Conservation (phyloP, 1,284 basidiomycete species). For the Austroboletus niveus region DNA sequence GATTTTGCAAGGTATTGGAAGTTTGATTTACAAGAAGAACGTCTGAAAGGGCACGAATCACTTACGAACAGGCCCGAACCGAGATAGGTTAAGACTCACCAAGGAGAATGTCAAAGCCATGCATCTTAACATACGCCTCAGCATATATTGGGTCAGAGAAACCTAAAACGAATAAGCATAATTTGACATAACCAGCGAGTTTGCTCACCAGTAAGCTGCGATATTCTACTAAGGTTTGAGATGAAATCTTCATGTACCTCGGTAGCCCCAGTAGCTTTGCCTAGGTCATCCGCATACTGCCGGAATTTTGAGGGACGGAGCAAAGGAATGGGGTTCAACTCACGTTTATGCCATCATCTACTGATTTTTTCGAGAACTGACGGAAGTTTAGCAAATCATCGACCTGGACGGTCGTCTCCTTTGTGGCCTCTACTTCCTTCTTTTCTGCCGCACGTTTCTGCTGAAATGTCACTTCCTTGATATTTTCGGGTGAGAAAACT, state of each 20-base stretch:
- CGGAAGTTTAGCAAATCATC: slow-evolving; percentile 93
- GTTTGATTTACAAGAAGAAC: slow-evolving; percentile 98
- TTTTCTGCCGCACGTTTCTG: slow-evolving; percentile 85
- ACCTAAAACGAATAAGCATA: slow-evolving; percentile 44
- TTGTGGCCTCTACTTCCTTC: slow-evolving; percentile 77
- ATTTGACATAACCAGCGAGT: not conserved
- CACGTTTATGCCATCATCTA: slow-evolving; percentile 80
- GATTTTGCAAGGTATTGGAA: slow-evolving; percentile 90
- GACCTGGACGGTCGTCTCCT: slow-evolving; percentile 79
- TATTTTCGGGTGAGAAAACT: not conserved
- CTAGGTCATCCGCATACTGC: slow-evolving; percentile 87
- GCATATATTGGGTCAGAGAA: slow-evolving; percentile 99
- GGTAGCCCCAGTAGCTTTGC: slow-evolving; percentile 83
- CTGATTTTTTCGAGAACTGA: slow-evolving; percentile 91
- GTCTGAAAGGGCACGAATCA: slow-evolving; percentile 46
- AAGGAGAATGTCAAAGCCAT: slow-evolving; percentile 96
- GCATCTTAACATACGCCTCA: slow-evolving; percentile 97
- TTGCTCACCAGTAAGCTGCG: slow-evolving; percentile 82
- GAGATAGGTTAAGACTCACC: slow-evolving; percentile 41
- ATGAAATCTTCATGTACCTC: slow-evolving; percentile 94
- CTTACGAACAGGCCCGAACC: not conserved
- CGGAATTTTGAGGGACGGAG: slow-evolving; percentile 8
- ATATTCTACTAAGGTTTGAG: slow-evolving; percentile 92
- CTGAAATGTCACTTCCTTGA: not conserved
- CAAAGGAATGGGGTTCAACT: slow-evolving; percentile 29